Conservation (phyloP, 1,284 basidiomycete species). For the Cystobasidium sp. region DNA sequence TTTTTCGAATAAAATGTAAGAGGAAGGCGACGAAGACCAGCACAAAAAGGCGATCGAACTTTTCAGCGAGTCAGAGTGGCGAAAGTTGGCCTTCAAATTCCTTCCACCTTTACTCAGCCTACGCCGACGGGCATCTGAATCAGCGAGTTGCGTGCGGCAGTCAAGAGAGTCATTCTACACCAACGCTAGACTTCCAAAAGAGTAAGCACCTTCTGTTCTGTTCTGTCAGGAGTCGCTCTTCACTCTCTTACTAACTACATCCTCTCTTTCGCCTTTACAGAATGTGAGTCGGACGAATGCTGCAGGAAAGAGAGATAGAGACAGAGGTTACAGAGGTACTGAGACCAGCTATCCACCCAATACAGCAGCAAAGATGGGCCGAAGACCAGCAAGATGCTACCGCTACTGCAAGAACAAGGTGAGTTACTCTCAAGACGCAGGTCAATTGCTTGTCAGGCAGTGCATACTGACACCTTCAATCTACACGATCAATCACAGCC, state of each 20-base stretch:
- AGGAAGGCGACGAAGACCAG: not conserved
- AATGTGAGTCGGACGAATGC: too few species aligned
- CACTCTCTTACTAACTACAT: too few species aligned
- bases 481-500: slow-evolving; percentile 57
- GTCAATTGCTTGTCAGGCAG: not conserved
- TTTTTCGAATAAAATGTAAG: not conserved
- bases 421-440: slow-evolving; percentile 55
- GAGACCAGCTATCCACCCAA: not conserved
- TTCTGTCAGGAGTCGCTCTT: too few species aligned
- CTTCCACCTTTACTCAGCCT: not conserved
- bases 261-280: too few species aligned
- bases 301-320: not conserved
- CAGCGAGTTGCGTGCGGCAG: too few species aligned
- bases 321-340: not conserved
- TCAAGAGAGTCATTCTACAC: too few species aligned
- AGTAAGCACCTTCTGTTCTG: too few species aligned
- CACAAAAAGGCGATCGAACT: not conserved
- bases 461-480: slow-evolving; percentile 2
- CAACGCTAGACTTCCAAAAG: too few species aligned
- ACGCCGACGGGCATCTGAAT: not conserved
- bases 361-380: slow-evolving; percentile 72
- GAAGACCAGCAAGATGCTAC: slow-evolving; percentile 86
- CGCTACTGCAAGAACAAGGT: slow-evolving; percentile 96
- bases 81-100: not conserved
- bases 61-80: not conserved